A percentile compares a stretch with the other conserved stretches of the same genome.
phyloP scores from a whole-genome alignment of 1,284 basidiomycete genomes.

The Boletus mariae region DNA sequence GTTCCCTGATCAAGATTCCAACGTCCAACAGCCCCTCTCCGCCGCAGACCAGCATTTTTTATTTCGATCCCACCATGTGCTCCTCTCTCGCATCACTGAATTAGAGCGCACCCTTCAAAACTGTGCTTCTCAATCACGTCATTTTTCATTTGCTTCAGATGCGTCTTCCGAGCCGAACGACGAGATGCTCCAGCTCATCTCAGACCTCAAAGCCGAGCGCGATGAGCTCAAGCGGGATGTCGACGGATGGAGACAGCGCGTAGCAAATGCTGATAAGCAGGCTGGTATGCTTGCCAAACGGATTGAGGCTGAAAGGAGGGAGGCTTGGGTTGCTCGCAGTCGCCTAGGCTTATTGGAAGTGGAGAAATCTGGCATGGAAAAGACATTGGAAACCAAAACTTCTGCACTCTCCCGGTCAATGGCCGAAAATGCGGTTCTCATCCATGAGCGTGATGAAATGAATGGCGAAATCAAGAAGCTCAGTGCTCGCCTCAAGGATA shows the following conservation, averaged over 20 bases:
- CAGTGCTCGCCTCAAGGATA: conserved; percentile 32
- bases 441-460: conserved; percentile 32
- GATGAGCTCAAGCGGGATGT: conserved; percentile 77
- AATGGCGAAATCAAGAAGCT: conserved; percentile 36
- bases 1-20: conserved; percentile 44
- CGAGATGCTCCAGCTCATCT: conserved; percentile 68
- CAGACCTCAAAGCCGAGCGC: conserved; percentile 73
- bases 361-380: conserved; percentile 56
- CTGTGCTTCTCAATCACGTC: conserved; percentile 48
- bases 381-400: conserved; percentile 43
- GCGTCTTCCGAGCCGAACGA: conserved; percentile 53
- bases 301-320: conserved; percentile 66
- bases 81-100: conserved; percentile 74
- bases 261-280: conserved; percentile 65
- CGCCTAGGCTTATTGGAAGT: conserved; percentile 58
- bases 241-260: conserved; percentile 69
- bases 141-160: conserved; percentile 53
- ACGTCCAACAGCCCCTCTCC: conserved; percentile 48
- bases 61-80: conserved; percentile 73
- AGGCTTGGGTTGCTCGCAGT: conserved; percentile 72
- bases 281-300: conserved; percentile 53
- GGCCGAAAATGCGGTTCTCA: conserved; percentile 33
- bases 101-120: conserved; percentile 65
- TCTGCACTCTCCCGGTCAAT: conserved; percentile 32
- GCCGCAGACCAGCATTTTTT: conserved; percentile 77